Evolutionary conservation across 2,329 filamentous ascomycete genomes (phyloP).

Genomic region (Xylogone sp.): DNA sequence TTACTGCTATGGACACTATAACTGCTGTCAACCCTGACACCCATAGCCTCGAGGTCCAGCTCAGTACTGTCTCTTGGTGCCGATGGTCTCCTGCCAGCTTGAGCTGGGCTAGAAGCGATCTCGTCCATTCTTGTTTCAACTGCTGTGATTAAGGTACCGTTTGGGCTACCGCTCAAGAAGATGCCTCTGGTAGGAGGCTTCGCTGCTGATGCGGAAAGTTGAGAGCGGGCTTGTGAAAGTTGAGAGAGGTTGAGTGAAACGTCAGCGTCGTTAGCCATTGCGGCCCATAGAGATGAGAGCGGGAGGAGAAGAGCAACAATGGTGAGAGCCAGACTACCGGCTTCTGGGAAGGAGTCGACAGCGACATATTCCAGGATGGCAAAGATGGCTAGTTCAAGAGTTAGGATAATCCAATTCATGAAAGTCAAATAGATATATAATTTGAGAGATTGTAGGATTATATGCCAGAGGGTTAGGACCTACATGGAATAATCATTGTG

Average conservation of each 20-base stretch:
- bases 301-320: slow-evolving; percentile 61
- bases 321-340: slow-evolving; percentile 52
- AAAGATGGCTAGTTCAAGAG: slow-evolving; percentile 48
- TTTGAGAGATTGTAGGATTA: slow-evolving; percentile 3
- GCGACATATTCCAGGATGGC: slow-evolving; percentile 50
- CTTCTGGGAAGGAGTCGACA: slow-evolving; percentile 40
- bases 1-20: slow-evolving; percentile 16
- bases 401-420: slow-evolving; percentile 11
- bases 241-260: slow-evolving; percentile 13
- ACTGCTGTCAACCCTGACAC: slow-evolving; percentile 19
- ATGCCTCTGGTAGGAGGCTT: slow-evolving; percentile 3
- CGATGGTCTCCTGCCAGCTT: not conserved
- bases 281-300: slow-evolving; percentile 63
- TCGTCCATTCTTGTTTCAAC: slow-evolving; percentile 10
- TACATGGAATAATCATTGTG: slow-evolving; percentile 62
- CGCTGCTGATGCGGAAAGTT: slow-evolving; percentile 1
- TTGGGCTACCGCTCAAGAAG: slow-evolving; percentile 2
- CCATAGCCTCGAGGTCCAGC: slow-evolving; percentile 21
- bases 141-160: slow-evolving; percentile 6
- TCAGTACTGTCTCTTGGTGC: slow-evolving; percentile 21
- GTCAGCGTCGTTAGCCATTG: slow-evolving; percentile 18
- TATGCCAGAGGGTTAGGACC: slow-evolving; percentile 15
- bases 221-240: slow-evolving; percentile 1
- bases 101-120: not conserved
- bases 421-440: slow-evolving; percentile 6